phyloP scores from a whole-genome alignment of 208 protist species.

The Acanthamoeba sp. region DNA sequence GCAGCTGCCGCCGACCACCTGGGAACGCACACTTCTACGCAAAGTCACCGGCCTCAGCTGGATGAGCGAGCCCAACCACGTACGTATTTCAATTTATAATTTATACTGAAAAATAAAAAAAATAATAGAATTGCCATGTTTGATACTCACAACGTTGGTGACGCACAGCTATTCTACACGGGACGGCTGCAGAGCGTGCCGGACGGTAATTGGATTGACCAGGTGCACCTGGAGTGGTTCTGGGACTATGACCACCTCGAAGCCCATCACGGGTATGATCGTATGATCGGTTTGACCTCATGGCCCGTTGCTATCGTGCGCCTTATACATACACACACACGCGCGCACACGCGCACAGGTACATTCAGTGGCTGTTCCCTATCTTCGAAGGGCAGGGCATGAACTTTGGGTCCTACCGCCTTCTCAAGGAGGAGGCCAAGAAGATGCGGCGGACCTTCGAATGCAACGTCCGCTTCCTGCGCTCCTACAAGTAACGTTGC shows the following conservation, averaged over 20 bases:
- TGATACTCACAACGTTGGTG: background rate
- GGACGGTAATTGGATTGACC: conserved; percentile 46
- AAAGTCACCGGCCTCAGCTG: background rate
- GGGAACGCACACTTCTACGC: background rate
- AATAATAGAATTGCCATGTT: background rate
- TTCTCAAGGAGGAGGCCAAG: conserved; percentile 46
- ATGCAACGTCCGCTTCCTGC: conserved; percentile 35
- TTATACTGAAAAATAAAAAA: background rate
- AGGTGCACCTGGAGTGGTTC: conserved; percentile 63
- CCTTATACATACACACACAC: background rate
- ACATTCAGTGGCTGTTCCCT: conserved; percentile 65
- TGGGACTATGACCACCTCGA: conserved; percentile 66
- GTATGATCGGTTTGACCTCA: background rate
- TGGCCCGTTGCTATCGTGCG: background rate
- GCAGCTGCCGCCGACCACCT: background rate
- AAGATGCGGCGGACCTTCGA: conserved; percentile 37
- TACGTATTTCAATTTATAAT: background rate
- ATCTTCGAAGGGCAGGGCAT: conserved; percentile 62
- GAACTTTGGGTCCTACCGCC: conserved; percentile 62
- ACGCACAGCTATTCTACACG: conserved; percentile 60
- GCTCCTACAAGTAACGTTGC: conserved; percentile 63
- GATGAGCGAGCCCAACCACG: conserved; percentile 50
- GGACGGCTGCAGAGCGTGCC: conserved; percentile 41
- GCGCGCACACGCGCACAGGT: background rate
- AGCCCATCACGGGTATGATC: background rate